Evolutionary conservation across 345 rosid species (phyloP).

Genomic region (Lumnitzera littorea): DNA sequence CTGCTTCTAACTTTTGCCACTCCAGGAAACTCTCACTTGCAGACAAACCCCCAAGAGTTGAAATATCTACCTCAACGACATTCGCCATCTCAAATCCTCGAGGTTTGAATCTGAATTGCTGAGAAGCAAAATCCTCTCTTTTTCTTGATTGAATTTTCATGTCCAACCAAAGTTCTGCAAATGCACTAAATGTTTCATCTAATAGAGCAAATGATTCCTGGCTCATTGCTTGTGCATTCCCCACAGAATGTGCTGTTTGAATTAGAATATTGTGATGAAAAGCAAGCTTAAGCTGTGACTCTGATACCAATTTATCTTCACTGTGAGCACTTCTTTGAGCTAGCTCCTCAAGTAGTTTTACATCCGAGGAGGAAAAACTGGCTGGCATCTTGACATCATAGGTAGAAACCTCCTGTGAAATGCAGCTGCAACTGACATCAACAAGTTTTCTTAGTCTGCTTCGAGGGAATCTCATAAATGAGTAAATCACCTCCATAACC

Average conservation of each 20-base stretch:
- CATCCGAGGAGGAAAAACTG: conserved; percentile 34
- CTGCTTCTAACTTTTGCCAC: conserved; percentile 67
- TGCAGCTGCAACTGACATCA: conserved; percentile 17
- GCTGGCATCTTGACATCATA: conserved; percentile 28
- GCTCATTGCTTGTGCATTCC: conserved; percentile 52
- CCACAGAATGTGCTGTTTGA: conserved; percentile 53
- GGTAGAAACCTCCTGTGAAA: conserved; percentile 30
- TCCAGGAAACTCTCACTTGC: conserved; percentile 54
- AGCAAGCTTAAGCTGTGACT: conserved; percentile 46
- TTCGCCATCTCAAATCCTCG: conserved; percentile 64
- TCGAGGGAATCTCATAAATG: conserved; percentile 84
- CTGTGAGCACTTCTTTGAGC: conserved; percentile 34
- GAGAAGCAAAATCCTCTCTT: conserved; percentile 54
- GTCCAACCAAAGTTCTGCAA: conserved; percentile 64
- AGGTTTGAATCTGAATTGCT: conserved; percentile 64
- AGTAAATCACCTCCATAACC: conserved; percentile 55
- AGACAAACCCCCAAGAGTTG: conserved; percentile 46
- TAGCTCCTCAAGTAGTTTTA: conserved; percentile 57
- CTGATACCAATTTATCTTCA: conserved; percentile 44
- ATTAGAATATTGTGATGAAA: conserved; percentile 51
- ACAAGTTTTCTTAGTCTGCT: conserved; percentile 20
- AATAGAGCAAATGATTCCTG: conserved; percentile 51
- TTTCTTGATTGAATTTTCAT: conserved; percentile 60
- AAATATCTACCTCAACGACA: conserved; percentile 69
- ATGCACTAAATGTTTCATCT: conserved; percentile 53